These are phyloP conservation scores for Pelargonium cotyledonis DNA, from an alignment of 441 rosid genomes.

Conservation along the genomic window DNA sequence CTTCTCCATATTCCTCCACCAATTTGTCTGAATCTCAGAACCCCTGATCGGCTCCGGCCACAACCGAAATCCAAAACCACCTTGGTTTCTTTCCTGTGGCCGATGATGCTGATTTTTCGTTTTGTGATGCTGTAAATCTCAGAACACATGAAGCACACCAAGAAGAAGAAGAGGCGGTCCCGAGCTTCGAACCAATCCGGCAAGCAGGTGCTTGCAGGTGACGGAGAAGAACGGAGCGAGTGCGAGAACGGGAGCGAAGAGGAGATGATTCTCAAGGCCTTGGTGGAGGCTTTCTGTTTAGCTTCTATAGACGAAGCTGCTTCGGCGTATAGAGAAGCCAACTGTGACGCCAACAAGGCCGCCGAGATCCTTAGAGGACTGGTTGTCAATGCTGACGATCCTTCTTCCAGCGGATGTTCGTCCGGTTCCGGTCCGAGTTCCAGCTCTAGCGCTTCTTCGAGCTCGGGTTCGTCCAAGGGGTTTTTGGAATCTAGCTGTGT, in stretches of 20 bases:
- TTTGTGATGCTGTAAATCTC: neutral
- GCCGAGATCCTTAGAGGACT: constrained; percentile 35
- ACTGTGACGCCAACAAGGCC: constrained; percentile 41
- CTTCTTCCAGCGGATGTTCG: constrained; percentile 37
- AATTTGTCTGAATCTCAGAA: neutral
- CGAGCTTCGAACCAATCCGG: constrained; percentile 20
- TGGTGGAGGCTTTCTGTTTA: constrained; percentile 50
- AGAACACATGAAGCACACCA: constrained; percentile 39
- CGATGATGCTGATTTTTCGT: no score
- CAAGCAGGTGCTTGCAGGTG: constrained; percentile 17
- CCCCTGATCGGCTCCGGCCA: neutral
- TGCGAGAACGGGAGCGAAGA: constrained; percentile 22
- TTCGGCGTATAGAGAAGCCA: constrained; percentile 37
- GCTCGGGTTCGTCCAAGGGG: constrained; percentile 35
- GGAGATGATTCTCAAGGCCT: constrained; percentile 19
- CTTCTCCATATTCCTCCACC: no score
- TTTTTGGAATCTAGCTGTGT: constrained; percentile 27
- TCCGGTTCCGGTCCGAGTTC: constrained; percentile 33
- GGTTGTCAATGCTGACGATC: constrained; percentile 35
- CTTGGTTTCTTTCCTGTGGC: no score
- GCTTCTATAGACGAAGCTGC: constrained; percentile 42
- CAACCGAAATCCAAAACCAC: no score
- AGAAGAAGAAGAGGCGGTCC: constrained; percentile 42
- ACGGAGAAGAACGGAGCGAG: constrained; percentile 14
- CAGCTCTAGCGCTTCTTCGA: constrained; percentile 24